phyloP scores from a whole-genome alignment of 2,329 filamentous ascomycete species.

The Salinomyces thailandicus region DNA sequence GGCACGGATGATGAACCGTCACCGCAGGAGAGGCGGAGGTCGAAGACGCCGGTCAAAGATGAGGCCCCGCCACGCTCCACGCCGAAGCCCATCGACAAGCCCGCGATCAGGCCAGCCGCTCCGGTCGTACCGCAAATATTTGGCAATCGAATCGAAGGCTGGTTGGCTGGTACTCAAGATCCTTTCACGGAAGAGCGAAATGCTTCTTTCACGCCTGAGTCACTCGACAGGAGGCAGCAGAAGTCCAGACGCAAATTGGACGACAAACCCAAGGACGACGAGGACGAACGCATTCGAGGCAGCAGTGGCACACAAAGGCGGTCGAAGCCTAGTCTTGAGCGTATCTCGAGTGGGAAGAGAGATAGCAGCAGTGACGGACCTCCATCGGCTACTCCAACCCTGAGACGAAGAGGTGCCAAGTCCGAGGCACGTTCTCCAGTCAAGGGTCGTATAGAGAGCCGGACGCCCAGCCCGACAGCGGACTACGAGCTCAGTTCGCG shows the following conservation, averaged over 20 bases:
- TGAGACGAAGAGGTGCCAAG: conserved; percentile 27
- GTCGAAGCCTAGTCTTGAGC: conserved; percentile 13
- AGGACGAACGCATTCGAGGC: conserved; percentile 7
- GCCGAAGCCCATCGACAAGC: conserved; percentile 1
- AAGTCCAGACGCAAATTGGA: conserved; percentile 9
- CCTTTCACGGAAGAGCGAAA: conserved; percentile 30
- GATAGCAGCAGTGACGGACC: conserved; percentile 1
- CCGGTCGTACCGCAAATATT: conserved; percentile 32
- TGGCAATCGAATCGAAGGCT: conserved; percentile 48
- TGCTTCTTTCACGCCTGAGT: conserved; percentile 22
- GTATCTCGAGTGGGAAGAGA: conserved; percentile 6
- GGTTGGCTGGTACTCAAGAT: conserved; percentile 40
- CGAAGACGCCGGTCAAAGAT: neutral
- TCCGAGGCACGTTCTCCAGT: conserved; percentile 33
- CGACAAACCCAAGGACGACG: conserved; percentile 6
- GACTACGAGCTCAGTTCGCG: neutral
- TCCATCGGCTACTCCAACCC: conserved; percentile 13
- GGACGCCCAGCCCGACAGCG: neutral
- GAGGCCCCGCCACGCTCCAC: neutral
- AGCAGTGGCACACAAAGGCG: conserved; percentile 13
- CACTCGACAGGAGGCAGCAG: conserved; percentile 17
- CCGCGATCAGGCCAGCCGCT: conserved; percentile 5
- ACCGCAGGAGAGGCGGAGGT: conserved; percentile 4
- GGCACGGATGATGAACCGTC: conserved; percentile 1
- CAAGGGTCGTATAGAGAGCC: conserved; percentile 19